Percentiles rank a stretch among this genome's conserved stretches.
phyloP scores from a whole-genome alignment of 129 eudicot genomes.

The Flaveria bidentis region DNA sequence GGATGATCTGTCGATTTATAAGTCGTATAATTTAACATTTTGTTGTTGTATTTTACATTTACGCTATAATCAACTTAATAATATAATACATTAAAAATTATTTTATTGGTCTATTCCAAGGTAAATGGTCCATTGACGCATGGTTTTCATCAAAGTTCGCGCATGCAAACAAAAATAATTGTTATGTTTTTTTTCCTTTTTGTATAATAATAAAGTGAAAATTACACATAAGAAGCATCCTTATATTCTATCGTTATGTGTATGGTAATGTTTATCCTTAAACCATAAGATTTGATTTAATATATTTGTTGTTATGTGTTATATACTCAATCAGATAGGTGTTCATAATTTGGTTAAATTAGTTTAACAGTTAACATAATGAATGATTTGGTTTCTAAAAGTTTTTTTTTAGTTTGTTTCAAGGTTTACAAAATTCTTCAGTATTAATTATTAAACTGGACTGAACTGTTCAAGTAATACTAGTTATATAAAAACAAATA shows the following conservation, averaged over 20 bases:
- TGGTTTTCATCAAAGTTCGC: constrained; percentile 1
- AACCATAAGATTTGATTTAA: too few species aligned
- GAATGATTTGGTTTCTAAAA: too few species aligned
- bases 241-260: not conserved
- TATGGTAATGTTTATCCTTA: not conserved
- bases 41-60: constrained; percentile 19
- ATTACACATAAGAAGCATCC: not conserved
- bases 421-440: too few species aligned
- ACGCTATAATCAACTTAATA: constrained; percentile 1
- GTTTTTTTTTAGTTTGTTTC: too few species aligned
- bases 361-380: too few species aligned
- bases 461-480: too few species aligned
- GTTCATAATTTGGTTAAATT: too few species aligned
- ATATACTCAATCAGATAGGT: too few species aligned
- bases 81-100: not conserved
- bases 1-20: not conserved
- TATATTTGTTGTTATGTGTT: too few species aligned
- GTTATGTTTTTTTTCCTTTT: not conserved
- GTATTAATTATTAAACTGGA: too few species aligned
- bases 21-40: constrained; percentile 3
- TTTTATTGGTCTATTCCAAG: not conserved
- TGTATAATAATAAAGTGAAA: not conserved
- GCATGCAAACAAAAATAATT: constrained; percentile 3
- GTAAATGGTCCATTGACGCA: constrained; percentile 20
- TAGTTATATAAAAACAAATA: too few species aligned